Evolutionary conservation across 306 rosid species (phyloP), one percentile per base, ranked within the genome.

Genomic region (Coriaria nepalensis): DNA sequence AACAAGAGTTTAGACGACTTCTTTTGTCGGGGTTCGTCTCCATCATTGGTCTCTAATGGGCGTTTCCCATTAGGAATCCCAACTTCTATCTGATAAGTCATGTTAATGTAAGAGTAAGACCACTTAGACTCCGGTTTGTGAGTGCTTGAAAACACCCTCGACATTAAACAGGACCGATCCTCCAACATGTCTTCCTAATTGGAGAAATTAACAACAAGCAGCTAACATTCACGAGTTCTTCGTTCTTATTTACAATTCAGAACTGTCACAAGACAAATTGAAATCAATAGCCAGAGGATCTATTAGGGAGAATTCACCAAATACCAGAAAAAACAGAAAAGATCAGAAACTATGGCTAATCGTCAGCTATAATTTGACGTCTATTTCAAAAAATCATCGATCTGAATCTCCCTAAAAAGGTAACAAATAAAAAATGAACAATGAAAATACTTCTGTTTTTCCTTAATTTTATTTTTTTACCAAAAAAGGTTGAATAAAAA

Each of bases 111-210:
- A 68, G 80, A 37, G 63, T 50, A 77, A 68, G 80, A 37, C 93
- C 93, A 82, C 66, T 79, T 55, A 71, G 50, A 50, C 43, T 77
- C 81, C 5, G 80, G 56, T 62, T 70, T 79, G 77, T 83, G 83
- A 53, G 72, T 45, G 73, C 80, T 71, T 35, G 85, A 47, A 73
- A 75, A 85, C 82, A 78, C 71, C 75, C 95, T 71, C 44, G 79
- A 71, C 53, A 76, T 60, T 58, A 75, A 48, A 33, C 70, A 73
- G 45, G 81, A 78, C 54, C 85, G 87, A 57, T 65, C 79, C 58
- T 92, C 98, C 76, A 82, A 92, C 98, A 92, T 90, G 64, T 79
- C 92, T 73, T 67, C 47, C 50, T 51, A 29, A 49, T 66, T 13
- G 37, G 61, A 71, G 50, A 62, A 40, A 62, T 44, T 20, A 36